Percentiles rank a stretch among this genome's conserved stretches.
These are phyloP conservation scores for Vanilla planifolia DNA, from an alignment of 106 monocot genomes.

Conservation along the genomic window DNA sequence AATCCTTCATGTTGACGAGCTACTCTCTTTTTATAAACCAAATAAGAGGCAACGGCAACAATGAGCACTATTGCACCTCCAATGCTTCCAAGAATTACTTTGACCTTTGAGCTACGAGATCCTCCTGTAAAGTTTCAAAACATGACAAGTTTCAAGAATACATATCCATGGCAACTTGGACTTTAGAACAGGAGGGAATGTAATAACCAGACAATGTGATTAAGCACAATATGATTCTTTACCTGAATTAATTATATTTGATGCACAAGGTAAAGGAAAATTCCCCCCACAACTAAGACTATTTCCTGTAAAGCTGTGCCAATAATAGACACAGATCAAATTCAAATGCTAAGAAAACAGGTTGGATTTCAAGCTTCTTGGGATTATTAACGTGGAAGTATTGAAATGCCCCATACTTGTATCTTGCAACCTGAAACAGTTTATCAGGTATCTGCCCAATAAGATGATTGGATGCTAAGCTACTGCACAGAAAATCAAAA, in stretches of 20 bases:
- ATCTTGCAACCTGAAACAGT: conserved; percentile 68
- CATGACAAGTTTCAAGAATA: background rate
- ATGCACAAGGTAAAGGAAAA: conserved; percentile 41
- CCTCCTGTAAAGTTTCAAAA: conserved; percentile 35
- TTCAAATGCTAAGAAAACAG: background rate
- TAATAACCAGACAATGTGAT: background rate
- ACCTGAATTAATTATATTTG: conserved; percentile 40
- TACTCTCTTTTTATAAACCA: conserved; percentile 39
- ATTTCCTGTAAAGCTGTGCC: conserved; percentile 87
- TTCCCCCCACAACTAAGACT: conserved; percentile 75
- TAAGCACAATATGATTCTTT: background rate
- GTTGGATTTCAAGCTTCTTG: background rate
- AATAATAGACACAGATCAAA: conserved; percentile 6
- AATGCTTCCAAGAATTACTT: conserved; percentile 37
- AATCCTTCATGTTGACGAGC: conserved; percentile 34
- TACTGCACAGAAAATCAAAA: conserved; percentile 37
- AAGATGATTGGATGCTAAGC: conserved; percentile 72
- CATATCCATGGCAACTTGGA: background rate
- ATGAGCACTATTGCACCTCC: conserved; percentile 31
- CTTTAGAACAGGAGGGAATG: background rate
- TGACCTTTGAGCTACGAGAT: conserved; percentile 38
- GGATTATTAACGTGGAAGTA: background rate
- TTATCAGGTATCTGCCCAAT: conserved; percentile 68
- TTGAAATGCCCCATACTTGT: conserved; percentile 51
- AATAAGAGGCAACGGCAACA: conserved; percentile 15